Evolutionary conservation across 257 asterid species (phyloP).

Genomic region (Thymus quinquecostatus): DNA sequence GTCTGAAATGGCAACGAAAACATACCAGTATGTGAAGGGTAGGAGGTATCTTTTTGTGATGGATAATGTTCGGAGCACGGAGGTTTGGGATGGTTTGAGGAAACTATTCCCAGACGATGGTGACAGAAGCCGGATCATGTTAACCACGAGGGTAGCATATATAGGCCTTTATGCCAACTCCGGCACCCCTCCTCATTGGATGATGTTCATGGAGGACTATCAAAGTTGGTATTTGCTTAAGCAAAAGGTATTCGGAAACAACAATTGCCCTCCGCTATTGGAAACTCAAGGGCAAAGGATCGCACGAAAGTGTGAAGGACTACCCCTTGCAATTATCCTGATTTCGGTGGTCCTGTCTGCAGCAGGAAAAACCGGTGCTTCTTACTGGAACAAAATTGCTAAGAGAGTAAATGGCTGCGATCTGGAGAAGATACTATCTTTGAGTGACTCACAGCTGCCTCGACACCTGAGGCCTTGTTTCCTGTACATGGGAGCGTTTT

Average conservation of each 20-base stretch:
- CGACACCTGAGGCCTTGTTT: conserved; percentile 18
- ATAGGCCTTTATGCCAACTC: background rate
- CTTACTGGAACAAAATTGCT: background rate
- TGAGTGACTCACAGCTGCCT: conserved; percentile 16
- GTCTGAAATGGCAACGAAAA: background rate
- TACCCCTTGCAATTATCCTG: conserved; percentile 9
- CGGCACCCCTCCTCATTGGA: background rate
- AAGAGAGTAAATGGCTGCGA: background rate
- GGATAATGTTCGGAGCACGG: too few species aligned
- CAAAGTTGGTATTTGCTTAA: background rate
- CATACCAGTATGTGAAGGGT: background rate
- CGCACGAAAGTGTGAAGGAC: background rate
- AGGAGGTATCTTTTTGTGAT: too few species aligned
- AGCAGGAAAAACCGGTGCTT: too few species aligned
- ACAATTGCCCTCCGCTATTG: background rate
- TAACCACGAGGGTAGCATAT: background rate
- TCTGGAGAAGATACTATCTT: conserved; percentile 3
- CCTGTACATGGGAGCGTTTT: background rate
- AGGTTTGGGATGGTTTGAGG: too few species aligned
- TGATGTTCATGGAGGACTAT: background rate
- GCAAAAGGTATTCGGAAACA: background rate
- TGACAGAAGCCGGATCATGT: background rate
- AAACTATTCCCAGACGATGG: background rate
- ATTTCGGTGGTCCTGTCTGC: background rate
- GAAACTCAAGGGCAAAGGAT: background rate